Conservation (phyloP, 2,329 filamentous ascomycete genomes). For the Arthrocladium fulminans region DNA sequence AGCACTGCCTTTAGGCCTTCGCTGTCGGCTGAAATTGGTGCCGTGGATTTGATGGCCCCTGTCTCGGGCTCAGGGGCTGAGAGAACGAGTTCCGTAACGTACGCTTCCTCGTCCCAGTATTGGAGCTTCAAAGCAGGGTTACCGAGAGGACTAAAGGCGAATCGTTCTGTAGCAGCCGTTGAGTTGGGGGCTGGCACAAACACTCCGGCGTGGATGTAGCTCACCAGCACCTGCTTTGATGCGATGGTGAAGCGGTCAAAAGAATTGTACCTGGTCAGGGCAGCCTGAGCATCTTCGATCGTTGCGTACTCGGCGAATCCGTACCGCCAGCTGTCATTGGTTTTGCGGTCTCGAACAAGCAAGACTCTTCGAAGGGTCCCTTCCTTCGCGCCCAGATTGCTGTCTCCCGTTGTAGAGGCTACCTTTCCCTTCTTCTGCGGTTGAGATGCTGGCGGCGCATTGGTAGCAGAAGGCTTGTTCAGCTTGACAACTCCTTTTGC, state of each 20-base stretch:
- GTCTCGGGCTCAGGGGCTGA: conserved; percentile 42
- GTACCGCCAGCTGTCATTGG: conserved; percentile 66
- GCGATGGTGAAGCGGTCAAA: conserved; percentile 70
- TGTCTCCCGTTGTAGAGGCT: conserved; percentile 47
- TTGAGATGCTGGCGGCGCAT: conserved; percentile 31
- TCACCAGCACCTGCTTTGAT: conserved; percentile 60
- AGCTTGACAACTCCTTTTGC: conserved; percentile 66
- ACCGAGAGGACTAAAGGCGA: conserved; percentile 61
- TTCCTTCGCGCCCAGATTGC: conserved; percentile 60
- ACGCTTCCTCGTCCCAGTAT: conserved; percentile 69
- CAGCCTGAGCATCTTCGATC: conserved; percentile 65
- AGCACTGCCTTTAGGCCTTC: conserved; percentile 22
- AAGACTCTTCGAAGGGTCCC: conserved; percentile 70
- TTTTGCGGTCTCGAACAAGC: conserved; percentile 62
- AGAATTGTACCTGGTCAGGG: conserved; percentile 61
- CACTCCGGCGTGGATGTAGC: conserved; percentile 74
- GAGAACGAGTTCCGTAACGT: conserved; percentile 56
- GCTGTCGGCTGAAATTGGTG: conserved; percentile 16
- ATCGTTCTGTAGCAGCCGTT: conserved; percentile 48
- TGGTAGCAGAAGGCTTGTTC: conserved; percentile 48
- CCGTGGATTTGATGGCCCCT: conserved; percentile 5
- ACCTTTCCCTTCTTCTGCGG: conserved; percentile 40
- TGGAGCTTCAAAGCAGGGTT: conserved; percentile 60
- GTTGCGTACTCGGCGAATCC: conserved; percentile 78
- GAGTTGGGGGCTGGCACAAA: conserved; percentile 65